A percentile compares a stretch with the other conserved stretches of the same genome.
These are phyloP conservation scores for Dionaea muscipula DNA, from an alignment of 179 eudicot genomes.

Conservation along the genomic window DNA sequence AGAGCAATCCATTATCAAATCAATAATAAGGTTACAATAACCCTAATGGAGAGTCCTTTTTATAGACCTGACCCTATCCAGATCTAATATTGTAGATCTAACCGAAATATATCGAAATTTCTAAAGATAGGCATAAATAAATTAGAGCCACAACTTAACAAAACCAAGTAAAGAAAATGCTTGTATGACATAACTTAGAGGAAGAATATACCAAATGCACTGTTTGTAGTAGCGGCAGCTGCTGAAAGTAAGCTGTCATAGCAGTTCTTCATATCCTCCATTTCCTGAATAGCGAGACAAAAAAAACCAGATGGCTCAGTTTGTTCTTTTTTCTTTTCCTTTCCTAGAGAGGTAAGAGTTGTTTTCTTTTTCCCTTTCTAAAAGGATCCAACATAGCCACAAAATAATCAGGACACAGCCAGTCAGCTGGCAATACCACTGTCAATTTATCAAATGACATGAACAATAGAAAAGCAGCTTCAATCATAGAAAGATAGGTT, in stretches of 20 bases:
- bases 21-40: no score
- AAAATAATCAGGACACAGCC: neutral
- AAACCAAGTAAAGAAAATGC: no score
- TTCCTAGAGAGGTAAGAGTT: neutral
- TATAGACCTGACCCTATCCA: no score
- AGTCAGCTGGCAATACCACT: neutral
- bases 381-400: neutral
- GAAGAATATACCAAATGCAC: conserved; percentile 58
- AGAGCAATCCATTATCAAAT: no score
- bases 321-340: neutral
- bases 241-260: conserved; percentile 87
- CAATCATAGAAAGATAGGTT: no score
- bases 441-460: neutral
- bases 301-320: neutral
- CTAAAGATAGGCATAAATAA: no score
- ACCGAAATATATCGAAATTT: no score
- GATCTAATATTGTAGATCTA: no score
- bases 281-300: conserved; percentile 45
- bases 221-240: conserved; percentile 90
- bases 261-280: conserved; percentile 82
- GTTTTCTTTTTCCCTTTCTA: no score
- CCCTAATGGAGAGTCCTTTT: no score
- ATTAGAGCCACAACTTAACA: no score
- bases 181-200: neutral
- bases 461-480: no score